Base-by-base conservation (phyloP, 306 rosid species). In the Ziziphus jujuba region DNA sequence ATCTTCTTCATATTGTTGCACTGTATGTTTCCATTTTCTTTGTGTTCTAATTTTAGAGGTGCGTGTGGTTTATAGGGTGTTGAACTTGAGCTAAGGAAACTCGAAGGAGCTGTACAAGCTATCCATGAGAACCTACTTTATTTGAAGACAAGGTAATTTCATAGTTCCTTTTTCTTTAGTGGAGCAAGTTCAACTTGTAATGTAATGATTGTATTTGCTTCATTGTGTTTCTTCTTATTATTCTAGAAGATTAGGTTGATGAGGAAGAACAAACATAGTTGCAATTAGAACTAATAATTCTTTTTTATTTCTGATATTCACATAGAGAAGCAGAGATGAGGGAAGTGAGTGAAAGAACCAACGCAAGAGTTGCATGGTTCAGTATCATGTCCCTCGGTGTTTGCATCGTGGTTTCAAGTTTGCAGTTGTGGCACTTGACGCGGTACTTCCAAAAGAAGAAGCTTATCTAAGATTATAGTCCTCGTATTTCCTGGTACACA, bases 51-150 rank as follows among this genome's bases (percentile, higher is more conserved):
- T 38, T 22, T 43, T 17, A 16, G 28, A 48, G 40, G 43, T 11
- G 9, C n/a, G n/a, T 64, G 19, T 43, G 15, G 21, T 33, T 13
- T 47, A 9, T 33, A 90, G 98, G 98, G 98, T 45, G 89, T 93
- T 11, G 96, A 93, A 79, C 98, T 93, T 45, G 97, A 93, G 85
- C 82, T 93, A 35, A 78, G 77, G 79, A 93, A 90, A 82, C 89
- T 93, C 16, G 98, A 90, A 84, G 96, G 89, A 71, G 84, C 88
- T 6, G 98, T 90, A 49, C 91, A 83, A 69, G 84, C 96, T 28
- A 86, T 93, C 71, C 96, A 83, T 69, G 91, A 84, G 68, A 88
- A 93, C 69, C 77, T 90, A 75, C 71, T 80, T 53, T 88, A 81
- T 79, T 87, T 93, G 19, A 93, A 83, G 89, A 68, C 72, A 75